Conservation (phyloP, 192 early-diverging fungal genomes). For the Entomortierella lignicola region DNA sequence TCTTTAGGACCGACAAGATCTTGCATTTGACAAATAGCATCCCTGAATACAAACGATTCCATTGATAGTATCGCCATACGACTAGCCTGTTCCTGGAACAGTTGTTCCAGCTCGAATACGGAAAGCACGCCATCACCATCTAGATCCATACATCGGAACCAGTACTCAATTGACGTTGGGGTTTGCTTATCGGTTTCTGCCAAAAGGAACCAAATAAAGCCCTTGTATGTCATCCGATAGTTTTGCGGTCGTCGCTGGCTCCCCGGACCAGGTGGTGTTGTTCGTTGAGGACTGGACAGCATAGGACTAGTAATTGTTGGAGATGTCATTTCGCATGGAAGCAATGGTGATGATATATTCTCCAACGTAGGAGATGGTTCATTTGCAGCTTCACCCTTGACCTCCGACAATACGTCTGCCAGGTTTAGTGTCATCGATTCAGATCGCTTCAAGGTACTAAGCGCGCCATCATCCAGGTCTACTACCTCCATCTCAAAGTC, state of each 20-base stretch:
- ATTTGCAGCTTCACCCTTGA: not conserved
- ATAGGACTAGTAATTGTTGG: not conserved
- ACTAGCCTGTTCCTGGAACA: constrained; percentile 84
- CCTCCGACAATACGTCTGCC: constrained; percentile 2
- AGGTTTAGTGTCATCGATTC: constrained; percentile 12
- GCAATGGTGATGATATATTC: not conserved
- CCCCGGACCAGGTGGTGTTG: constrained; percentile 29
- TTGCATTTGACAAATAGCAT: constrained; percentile 54
- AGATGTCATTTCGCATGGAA: not conserved
- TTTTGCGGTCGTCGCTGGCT: constrained; percentile 39
- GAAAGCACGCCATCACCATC: constrained; percentile 90
- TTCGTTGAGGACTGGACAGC: not conserved
- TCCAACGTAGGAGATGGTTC: not conserved
- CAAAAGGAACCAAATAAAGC: constrained; percentile 91
- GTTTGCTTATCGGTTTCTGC: constrained; percentile 83
- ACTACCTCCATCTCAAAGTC: constrained; percentile 2
- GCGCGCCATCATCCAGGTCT: not conserved
- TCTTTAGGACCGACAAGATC: constrained; percentile 43
- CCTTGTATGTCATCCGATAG: constrained; percentile 80
- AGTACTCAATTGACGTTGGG: constrained; percentile 67
- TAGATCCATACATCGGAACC: constrained; percentile 94
- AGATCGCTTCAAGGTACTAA: constrained; percentile 14
- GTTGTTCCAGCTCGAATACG: constrained; percentile 86
- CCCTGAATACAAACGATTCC: constrained; percentile 51
- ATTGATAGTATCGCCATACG: constrained; percentile 50